Conservation (phyloP, 1,284 basidiomycete genomes). For the Ganoderma multipileum region DNA sequence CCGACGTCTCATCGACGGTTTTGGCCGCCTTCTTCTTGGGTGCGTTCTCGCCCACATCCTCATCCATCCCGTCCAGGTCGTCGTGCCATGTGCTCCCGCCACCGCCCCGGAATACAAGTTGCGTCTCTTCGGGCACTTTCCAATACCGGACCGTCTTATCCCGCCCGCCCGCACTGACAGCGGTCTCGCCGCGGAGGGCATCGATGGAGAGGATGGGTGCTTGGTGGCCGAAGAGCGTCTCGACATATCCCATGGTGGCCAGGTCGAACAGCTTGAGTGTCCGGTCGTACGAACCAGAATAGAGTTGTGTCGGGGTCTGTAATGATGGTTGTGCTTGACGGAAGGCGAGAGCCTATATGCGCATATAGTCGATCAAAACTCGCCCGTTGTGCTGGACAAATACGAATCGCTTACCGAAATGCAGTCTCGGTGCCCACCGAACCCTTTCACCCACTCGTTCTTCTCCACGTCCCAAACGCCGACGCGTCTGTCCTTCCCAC, state of each 20-base stretch:
- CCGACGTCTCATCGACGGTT: constrained; percentile 42
- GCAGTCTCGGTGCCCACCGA: constrained; percentile 86
- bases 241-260: constrained; percentile 87
- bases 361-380: constrained; percentile 6
- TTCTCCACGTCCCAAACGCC: constrained; percentile 86
- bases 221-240: constrained; percentile 98
- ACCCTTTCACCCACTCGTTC: constrained; percentile 77
- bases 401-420: constrained; percentile 70
- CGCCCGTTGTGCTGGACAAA: background rate
- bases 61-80: constrained; percentile 80
- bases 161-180: constrained; percentile 87
- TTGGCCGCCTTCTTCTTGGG: constrained; percentile 37
- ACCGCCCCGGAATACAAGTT: constrained; percentile 95
- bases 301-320: constrained; percentile 63
- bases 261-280: constrained; percentile 93
- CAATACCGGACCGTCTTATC: constrained; percentile 95
- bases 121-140: constrained; percentile 97
- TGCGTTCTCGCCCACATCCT: constrained; percentile 40
- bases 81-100: constrained; percentile 81
- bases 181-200: constrained; percentile 83
- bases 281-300: constrained; percentile 90
- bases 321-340: constrained; percentile 74
- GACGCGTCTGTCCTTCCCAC: constrained; percentile 82
- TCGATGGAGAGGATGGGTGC: constrained; percentile 85
- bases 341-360: constrained; percentile 73